Evolutionary conservation across 2,329 filamentous ascomycete genomes (phyloP).

Genomic region (Paradendryphiella salina): DNA sequence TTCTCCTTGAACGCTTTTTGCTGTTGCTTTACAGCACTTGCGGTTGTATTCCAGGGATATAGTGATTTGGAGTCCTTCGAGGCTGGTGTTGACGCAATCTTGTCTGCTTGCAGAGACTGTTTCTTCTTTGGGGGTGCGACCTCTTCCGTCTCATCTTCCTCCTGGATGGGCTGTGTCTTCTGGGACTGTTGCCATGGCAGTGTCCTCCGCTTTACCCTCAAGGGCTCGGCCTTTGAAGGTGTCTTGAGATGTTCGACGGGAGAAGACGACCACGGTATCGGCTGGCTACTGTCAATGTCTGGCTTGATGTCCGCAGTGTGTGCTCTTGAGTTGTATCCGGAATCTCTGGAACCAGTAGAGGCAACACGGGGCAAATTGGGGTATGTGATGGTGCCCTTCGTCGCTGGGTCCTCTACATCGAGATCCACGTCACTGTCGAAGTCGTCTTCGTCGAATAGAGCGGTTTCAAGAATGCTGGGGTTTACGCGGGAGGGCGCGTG

Average conservation of each 20-base stretch:
- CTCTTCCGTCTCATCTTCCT: constrained; percentile 26
- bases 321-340: constrained; percentile 34
- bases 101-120: constrained; percentile 41
- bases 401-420: constrained; percentile 65
- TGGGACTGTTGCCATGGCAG: constrained; percentile 62
- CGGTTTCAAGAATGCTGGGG: constrained; percentile 27
- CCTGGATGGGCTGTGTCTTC: constrained; percentile 25
- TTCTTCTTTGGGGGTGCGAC: constrained; percentile 32
- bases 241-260: constrained; percentile 53
- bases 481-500: constrained; percentile 23
- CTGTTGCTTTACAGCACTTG: constrained; percentile 74
- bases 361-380: constrained; percentile 42
- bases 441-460: constrained; percentile 72
- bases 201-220: constrained; percentile 40
- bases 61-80: constrained; percentile 42
- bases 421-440: constrained; percentile 83
- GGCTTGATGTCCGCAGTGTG: constrained; percentile 22
- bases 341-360: constrained; percentile 43
- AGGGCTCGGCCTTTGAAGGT: constrained; percentile 25
- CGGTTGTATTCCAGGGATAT: constrained; percentile 72
- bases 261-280: constrained; percentile 74
- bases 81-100: constrained; percentile 51
- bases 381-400: constrained; percentile 50
- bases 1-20: constrained; percentile 72
- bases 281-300: constrained; percentile 55